Evolutionary conservation across 306 rosid species (phyloP).

Genomic region (Castanospermum australe): DNA sequence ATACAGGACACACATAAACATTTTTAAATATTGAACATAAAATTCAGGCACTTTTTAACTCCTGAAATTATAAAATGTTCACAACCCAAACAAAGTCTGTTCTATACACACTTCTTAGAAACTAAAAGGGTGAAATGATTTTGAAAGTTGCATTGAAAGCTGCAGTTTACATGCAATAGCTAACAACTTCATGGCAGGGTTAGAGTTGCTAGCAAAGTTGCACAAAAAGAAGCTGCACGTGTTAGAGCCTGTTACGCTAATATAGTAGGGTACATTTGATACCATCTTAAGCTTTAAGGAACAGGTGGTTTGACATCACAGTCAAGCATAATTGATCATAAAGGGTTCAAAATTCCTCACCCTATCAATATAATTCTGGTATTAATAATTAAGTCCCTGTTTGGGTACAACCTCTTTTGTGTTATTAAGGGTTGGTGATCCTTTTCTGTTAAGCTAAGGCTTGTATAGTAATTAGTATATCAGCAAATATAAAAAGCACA

Average conservation of each 20-base stretch:
- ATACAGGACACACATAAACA: not conserved
- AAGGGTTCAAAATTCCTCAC: not conserved
- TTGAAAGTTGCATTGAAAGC: constrained; percentile 8
- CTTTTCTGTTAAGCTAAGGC: not conserved
- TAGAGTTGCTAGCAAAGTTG: not conserved
- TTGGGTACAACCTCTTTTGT: not conserved
- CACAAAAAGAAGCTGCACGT: not conserved
- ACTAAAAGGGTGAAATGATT: not conserved
- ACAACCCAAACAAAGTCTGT: not conserved
- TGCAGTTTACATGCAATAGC: not conserved
- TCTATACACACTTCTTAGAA: not conserved
- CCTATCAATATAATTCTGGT: not conserved
- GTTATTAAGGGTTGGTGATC: not conserved
- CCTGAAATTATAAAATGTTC: not conserved
- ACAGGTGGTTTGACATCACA: not conserved
- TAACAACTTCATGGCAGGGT: not conserved
- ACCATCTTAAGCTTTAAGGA: not conserved
- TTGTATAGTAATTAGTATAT: no score
- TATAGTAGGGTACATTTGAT: not conserved
- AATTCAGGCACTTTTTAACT: not conserved
- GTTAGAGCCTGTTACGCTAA: not conserved
- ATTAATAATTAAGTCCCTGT: not conserved
- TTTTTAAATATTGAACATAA: not conserved
- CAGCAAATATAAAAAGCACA: no score
- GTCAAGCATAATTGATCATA: not conserved